phyloP scores from a whole-genome alignment of 768 basidiomycete species.

The Lactarius tabidus region DNA sequence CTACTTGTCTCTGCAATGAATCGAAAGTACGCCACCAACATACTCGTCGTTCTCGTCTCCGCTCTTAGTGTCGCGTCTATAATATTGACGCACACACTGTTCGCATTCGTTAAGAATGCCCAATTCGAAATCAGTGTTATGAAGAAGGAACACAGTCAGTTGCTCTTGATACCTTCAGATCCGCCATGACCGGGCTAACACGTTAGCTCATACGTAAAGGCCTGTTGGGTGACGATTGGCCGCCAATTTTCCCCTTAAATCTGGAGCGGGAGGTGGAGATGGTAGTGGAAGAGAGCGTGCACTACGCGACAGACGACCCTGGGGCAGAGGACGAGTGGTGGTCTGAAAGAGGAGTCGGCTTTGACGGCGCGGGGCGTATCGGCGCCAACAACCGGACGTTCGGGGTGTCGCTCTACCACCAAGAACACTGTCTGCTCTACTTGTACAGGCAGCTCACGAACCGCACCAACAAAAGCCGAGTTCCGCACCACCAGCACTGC shows the following conservation, averaged over 20 bases:
- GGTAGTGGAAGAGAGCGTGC: conserved; percentile 19
- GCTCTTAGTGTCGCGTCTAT: conserved; percentile 6
- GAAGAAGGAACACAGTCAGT: conserved; percentile 11
- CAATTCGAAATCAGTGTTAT: not conserved
- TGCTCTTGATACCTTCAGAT: not conserved
- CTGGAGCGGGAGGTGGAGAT: conserved; percentile 3
- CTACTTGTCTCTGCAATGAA: not conserved
- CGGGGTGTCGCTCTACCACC: conserved; percentile 42
- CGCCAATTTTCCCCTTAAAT: not conserved
- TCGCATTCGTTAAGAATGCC: not conserved
- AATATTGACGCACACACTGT: conserved; percentile 1
- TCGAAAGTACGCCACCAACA: not conserved
- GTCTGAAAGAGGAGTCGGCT: conserved; percentile 1
- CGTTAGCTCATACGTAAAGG: conserved; percentile 1
- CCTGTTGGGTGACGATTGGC: conserved; percentile 13
- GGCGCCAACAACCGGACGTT: conserved; percentile 25
- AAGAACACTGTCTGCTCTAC: conserved; percentile 40
- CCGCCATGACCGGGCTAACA: not conserved
- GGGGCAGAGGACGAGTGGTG: conserved; percentile 3
- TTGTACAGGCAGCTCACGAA: conserved; percentile 31
- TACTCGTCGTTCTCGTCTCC: conserved; percentile 1
- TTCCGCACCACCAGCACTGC: conserved; percentile 37
- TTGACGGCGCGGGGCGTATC: conserved; percentile 10
- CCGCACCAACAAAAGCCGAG: conserved; percentile 25
- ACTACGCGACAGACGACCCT: not conserved